Evolutionary conservation across 2,329 filamentous ascomycete species (phyloP), one percentile per base, ranked within the genome.

Genomic region (Epichloe glyceriae): DNA sequence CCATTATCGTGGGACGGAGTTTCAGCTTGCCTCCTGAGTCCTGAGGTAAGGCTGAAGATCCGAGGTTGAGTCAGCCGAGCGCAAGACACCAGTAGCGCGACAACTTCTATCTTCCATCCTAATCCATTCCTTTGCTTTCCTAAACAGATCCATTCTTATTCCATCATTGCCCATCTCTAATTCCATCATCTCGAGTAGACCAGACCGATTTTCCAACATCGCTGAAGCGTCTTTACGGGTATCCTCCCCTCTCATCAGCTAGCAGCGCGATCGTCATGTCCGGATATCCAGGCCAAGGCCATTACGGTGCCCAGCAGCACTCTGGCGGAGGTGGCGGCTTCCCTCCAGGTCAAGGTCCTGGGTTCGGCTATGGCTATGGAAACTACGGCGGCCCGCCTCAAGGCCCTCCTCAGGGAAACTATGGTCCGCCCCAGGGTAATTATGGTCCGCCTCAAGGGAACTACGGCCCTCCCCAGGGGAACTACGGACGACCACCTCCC

Each of bases 281-380:
- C 42, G 65, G 67, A 56, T 70, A 67, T 59, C 68, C 68, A 34
- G 69, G 68, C 49, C 68, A 70, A 57, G 66, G 70, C 54, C 61
- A 68, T 43, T 59, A 70, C 57, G 67, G 67, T 53, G 55, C 61
- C 35, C 56, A 59, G 46, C 55, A 62, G 41, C 60, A 66, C 55
- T 62, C 64, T 46, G 60, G 60, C 39, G 54, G 61, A 49, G 59
- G 60, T 33, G 61, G 60, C 33, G 57, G 59, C 20, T 57, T 57
- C 37, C 41, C 53, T 22, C 55, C 59, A 26, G 59, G 58, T 6
- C 49, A 51, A 49, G 58, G 58, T 44, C 51, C 55, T 35, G 57
- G 57, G 41, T 55, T 52, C 40, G 63, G 66, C 20, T 62, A 65
- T 39, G 64, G 65, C 41, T 64, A 66, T 47, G 58, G 59, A 11